Percentiles rank a stretch among this genome's conserved stretches.
These are phyloP conservation scores for Acanthamoeba divionensis DNA, from an alignment of 208 protist species.

Conservation along the genomic window DNA sequence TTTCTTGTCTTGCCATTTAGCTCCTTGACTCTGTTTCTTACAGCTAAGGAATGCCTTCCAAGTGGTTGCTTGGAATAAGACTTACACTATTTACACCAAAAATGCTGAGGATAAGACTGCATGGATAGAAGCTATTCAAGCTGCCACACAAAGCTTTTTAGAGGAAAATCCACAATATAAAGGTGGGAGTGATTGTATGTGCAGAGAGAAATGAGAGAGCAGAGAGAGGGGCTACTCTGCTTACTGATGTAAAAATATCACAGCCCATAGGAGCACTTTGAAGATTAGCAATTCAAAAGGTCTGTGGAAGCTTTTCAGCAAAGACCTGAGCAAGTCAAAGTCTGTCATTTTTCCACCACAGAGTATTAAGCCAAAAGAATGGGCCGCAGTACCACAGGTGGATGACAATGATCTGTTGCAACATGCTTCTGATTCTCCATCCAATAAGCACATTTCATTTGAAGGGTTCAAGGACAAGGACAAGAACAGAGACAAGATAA, in stretches of 20 bases:
- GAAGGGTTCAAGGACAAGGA: no score
- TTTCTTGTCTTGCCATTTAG: not conserved
- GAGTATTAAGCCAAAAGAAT: no score
- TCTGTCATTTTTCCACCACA: no score
- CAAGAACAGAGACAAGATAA: no score
- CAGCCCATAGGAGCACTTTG: not conserved
- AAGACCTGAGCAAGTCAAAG: not conserved
- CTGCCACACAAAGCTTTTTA: not conserved
- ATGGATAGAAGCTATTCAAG: constrained; percentile 24
- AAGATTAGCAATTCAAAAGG: constrained; percentile 4
- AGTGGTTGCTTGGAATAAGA: not conserved
- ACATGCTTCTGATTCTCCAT: no score
- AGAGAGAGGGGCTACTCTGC: no score
- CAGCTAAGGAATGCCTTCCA: constrained; percentile 28
- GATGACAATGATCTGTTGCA: no score
- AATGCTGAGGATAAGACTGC: not conserved
- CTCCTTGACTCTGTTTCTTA: not conserved
- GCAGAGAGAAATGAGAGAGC: no score
- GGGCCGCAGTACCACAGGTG: no score
- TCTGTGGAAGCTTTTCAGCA: not conserved
- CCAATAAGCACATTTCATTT: no score
- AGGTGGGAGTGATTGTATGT: not conserved
- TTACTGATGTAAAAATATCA: no score
- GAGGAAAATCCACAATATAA: not conserved
- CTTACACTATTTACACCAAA: not conserved